Evolutionary conservation across 768 basidiomycete species (phyloP).

Genomic region (Hypsizygus marmoreus): DNA sequence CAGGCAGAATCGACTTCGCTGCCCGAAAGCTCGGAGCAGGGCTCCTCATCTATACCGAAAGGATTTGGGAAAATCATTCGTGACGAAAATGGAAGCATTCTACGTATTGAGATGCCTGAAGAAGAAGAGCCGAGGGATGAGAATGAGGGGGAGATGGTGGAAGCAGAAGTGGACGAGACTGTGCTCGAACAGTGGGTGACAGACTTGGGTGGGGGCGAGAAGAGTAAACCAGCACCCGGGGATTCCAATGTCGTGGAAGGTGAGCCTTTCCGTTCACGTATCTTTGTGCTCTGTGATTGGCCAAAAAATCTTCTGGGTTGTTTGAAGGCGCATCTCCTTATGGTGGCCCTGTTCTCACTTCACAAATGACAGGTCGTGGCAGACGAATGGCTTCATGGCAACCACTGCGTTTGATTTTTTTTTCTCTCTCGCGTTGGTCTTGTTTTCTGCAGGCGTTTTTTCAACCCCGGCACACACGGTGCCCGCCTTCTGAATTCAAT

Average conservation of each 20-base stretch:
- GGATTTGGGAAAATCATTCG: constrained; percentile 83
- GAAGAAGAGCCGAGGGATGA: constrained; percentile 50
- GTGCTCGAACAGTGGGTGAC: constrained; percentile 42
- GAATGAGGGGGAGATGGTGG: constrained; percentile 44
- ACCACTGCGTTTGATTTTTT: constrained; percentile 5
- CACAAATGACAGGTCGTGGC: constrained; percentile 2
- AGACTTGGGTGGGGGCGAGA: constrained; percentile 30
- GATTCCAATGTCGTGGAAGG: constrained; percentile 39
- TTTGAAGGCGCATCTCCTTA: not conserved
- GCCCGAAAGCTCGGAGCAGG: constrained; percentile 16
- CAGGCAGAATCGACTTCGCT: constrained; percentile 16
- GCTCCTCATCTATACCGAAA: constrained; percentile 54
- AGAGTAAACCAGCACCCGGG: constrained; percentile 21
- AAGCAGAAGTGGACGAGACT: constrained; percentile 32
- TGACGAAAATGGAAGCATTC: constrained; percentile 74
- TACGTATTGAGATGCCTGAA: constrained; percentile 67
- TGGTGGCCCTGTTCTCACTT: constrained; percentile 1
- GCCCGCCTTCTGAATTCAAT: constrained; percentile 11
- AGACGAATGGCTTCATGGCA: not conserved
- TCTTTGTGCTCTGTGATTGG: constrained; percentile 6
- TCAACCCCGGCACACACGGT: constrained; percentile 12
- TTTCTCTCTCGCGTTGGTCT: constrained; percentile 7
- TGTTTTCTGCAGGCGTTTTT: constrained; percentile 12
- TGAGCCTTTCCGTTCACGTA: constrained; percentile 21
- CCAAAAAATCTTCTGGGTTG: not conserved